Evolutionary conservation across 2,329 filamentous ascomycete species (phyloP).

Genomic region (Curvularia sp.): DNA sequence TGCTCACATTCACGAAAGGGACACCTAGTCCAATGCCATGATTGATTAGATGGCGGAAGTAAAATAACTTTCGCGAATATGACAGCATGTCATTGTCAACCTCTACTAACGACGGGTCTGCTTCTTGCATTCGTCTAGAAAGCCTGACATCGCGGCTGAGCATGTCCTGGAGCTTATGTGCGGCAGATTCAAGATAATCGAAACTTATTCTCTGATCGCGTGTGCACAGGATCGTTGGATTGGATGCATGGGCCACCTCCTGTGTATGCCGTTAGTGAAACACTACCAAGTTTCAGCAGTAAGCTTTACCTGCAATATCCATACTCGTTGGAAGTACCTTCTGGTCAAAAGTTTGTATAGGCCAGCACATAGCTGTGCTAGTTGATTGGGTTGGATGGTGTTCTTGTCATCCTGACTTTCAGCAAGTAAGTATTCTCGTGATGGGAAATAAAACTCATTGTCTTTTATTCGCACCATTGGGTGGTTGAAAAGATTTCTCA

Average conservation of each 20-base stretch:
- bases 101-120: not conserved
- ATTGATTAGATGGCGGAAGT: not conserved
- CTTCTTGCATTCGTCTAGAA: not conserved
- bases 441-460: conserved; percentile 1
- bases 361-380: not conserved
- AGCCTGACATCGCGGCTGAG: not conserved
- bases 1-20: not conserved
- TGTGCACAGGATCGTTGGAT: not conserved
- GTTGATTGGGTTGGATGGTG: not conserved
- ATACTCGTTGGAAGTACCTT: not conserved
- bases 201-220: not conserved
- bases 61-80: not conserved
- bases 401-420: not conserved
- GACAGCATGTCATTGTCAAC: not conserved
- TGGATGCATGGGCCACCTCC: conserved; percentile 1
- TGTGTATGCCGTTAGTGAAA: not conserved
- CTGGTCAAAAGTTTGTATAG: conserved; percentile 1
- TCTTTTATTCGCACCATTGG: not conserved
- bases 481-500: not conserved
- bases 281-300: not conserved
- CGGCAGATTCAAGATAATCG: not conserved
- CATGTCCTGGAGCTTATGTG: conserved; percentile 4
- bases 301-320: not conserved
- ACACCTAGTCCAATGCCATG: not conserved
- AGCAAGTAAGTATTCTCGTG: not conserved